Base-by-base conservation (phyloP, 2,329 filamentous ascomycete species). In the Colletotrichum cereale region DNA sequence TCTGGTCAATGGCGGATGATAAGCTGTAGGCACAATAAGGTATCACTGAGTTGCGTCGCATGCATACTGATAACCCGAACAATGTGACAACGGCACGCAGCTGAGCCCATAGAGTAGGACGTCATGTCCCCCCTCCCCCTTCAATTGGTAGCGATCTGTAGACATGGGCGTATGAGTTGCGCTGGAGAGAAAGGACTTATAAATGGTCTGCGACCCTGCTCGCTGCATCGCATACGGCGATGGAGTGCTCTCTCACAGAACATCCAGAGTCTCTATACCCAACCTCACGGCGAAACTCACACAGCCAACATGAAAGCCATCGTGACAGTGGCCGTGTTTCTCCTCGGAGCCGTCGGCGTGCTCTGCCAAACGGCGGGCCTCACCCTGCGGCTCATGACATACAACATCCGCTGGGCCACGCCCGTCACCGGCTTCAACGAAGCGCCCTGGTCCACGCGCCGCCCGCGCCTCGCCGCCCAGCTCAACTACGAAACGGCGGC, bases 351-450 rank as follows among this genome's bases (percentile, higher is more conserved):
- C 34, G 21, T 24, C 40, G 36, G 62, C 8, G 40, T 61, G 10
- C 16, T 12, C 36, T 60, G 42, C 10, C 63, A 62, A 29, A n/a
- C 57, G 12, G 10, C 67, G 8, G 63, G 63, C 55, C 65, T 72
- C 62, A 48, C 76, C 40, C 66, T 85, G 42, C 83, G 85, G 53
- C 73, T 87, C 62, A 74, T 86, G 34, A 82, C 83, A 47, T 83
- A 85, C 77, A 87, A 87, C 75, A 86, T 87, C 70, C 84, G 85
- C 58, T 86, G 86, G 75, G 85, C 84, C 5, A 82, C 83, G 11
- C 74, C 78, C 1, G 73, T 67, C 7, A 82, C 81, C 0, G 80
- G 80, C 67, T 75, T 74, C 56, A 81, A 81, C 67, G 85, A 87
- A 70, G 78, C 81, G 29, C 80, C 78, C 12, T 87, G 85, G 85